Conservation (phyloP, 1,284 basidiomycete species). For the Sanghuangporus sanghuang region DNA sequence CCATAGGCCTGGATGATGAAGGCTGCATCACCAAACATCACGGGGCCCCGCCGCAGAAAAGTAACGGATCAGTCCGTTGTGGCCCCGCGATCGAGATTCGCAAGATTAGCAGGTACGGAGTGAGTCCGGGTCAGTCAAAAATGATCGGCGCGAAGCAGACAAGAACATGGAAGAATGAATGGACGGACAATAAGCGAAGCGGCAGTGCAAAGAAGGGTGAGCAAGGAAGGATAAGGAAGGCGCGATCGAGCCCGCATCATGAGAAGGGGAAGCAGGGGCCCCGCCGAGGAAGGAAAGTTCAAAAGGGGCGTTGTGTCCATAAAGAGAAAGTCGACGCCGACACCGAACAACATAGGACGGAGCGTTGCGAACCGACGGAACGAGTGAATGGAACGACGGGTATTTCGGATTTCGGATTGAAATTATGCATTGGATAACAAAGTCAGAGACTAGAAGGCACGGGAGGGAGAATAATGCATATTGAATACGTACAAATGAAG, state of each 20-base stretch:
- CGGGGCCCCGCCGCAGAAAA: background rate
- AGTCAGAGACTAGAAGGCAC: conserved; percentile 23
- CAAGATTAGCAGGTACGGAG: background rate
- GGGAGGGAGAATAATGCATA: conserved; percentile 15
- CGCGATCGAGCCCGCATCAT: background rate
- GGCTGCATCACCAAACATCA: conserved; percentile 37
- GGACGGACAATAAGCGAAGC: background rate
- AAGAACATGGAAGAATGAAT: background rate
- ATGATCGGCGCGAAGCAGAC: conserved; percentile 14
- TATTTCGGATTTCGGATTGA: background rate
- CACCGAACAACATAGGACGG: background rate
- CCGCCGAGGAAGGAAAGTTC: conserved; percentile 19
- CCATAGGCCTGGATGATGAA: conserved; percentile 96
- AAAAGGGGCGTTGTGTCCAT: conserved; percentile 1
- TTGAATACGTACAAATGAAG: conserved; percentile 66
- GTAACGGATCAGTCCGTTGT: background rate
- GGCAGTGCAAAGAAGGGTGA: conserved; percentile 4
- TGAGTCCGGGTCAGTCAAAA: background rate
- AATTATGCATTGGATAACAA: background rate
- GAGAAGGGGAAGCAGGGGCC: background rate
- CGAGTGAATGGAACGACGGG: background rate
- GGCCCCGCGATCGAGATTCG: conserved; percentile 5
- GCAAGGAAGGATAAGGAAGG: background rate
- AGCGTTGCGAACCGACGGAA: background rate
- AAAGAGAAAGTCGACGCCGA: conserved; percentile 5